Base-by-base conservation (phyloP, 108 stramenopile genomes). In the Mayamaea pseudoterrestris region DNA sequence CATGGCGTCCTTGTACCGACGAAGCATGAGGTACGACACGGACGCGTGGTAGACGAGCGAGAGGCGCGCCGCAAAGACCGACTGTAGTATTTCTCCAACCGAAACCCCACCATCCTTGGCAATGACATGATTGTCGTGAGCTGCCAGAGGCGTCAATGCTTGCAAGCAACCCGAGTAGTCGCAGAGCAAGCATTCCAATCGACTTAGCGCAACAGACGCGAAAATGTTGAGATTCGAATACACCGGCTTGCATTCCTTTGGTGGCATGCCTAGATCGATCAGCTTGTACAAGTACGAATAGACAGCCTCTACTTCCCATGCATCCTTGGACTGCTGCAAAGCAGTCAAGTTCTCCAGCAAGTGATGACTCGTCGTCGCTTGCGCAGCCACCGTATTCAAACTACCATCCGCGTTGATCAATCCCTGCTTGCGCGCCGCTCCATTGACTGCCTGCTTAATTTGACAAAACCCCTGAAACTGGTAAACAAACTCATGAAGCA, bases 381-480 rank as follows among this genome's bases (percentile, higher is more conserved):
- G 41, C n/a, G 51, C 51, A 47, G 34, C 35, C 23, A 35, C 44
- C 20, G 60, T 41, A 11, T 26, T 29, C 24, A 44, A 16, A 18
- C 43, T 53, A 30, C 45, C 50, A n/a, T n/a, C 18, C 5, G 24
- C 12, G 2, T 31, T 53, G 6, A 61, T 27, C 20, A 68, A 31
- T 20, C 68, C 50, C 60, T 71, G 57, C 57, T 78, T 61, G 57
- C 68, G 47, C 2, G 83, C 83, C 18, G 73, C 55, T 6, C 57
- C 52, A 50, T 84, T 67, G 14, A 87, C 60, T 18, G 83, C 58
- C 20, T 83, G 83, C 12, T 93, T 76, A 65, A 83, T 87, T 62
- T 99, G 95, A 68, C 94, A 96, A 56, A 95, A 97, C 47, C 89
- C 88, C 68, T 99, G 97, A 57, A 96, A 99, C 49, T 90, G 83